These are phyloP conservation scores for Crithidia thermophila DNA, from an alignment of 208 protist genomes.

Conservation along the genomic window DNA sequence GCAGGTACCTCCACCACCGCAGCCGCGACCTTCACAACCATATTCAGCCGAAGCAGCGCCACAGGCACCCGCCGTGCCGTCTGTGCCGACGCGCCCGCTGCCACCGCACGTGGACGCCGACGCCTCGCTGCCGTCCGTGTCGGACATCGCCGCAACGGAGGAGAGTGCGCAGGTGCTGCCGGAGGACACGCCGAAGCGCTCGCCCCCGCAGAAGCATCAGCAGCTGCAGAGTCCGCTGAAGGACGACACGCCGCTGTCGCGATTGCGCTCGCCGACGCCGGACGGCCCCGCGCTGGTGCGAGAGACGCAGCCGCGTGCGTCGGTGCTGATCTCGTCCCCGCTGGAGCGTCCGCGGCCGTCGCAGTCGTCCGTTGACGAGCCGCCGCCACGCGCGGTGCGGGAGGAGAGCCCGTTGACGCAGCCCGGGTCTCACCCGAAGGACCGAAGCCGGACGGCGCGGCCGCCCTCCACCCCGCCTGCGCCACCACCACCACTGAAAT, in stretches of 20 bases:
- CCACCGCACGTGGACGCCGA: background rate
- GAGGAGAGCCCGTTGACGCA: slow-evolving; percentile 7
- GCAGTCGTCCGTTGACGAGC: slow-evolving; percentile 17
- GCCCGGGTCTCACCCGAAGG: slow-evolving; percentile 29
- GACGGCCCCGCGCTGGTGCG: background rate
- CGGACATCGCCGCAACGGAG: background rate
- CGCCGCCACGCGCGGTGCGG: slow-evolving; percentile 17
- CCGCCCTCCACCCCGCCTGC: slow-evolving; percentile 26
- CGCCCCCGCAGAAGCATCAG: background rate
- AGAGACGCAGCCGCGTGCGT: background rate
- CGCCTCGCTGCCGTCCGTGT: slow-evolving; percentile 1
- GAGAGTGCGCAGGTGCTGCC: background rate
- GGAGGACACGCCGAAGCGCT: background rate
- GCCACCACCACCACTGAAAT: too few species aligned
- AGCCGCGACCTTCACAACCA: too few species aligned
- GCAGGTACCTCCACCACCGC: too few species aligned
- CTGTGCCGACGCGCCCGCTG: background rate
- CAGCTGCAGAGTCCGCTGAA: background rate
- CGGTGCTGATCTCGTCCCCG: background rate
- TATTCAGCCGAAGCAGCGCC: too few species aligned
- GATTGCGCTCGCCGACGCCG: slow-evolving; percentile 27
- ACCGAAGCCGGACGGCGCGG: slow-evolving; percentile 39
- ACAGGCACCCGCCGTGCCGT: too few species aligned
- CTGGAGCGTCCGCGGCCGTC: background rate
- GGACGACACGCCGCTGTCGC: background rate